phyloP scores from a whole-genome alignment of 2,329 filamentous ascomycete species.

The Gnomoniopsis sp. region DNA sequence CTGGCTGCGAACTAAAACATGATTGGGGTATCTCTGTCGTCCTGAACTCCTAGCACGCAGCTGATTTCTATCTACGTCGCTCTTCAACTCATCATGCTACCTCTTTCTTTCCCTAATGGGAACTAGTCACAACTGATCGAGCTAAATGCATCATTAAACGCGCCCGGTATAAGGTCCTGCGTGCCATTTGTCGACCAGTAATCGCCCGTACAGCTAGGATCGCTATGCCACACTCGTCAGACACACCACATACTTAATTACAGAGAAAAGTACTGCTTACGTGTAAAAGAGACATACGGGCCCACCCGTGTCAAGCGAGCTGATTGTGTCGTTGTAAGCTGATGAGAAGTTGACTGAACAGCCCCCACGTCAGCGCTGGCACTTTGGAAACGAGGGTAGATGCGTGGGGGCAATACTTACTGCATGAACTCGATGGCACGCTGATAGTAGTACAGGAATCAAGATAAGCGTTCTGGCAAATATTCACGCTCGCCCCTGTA shows the following conservation, averaged over 20 bases:
- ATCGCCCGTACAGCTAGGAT: background rate
- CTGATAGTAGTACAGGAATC: constrained; percentile 1
- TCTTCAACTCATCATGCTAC: no score
- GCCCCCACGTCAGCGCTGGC: background rate
- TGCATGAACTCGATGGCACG: constrained; percentile 6
- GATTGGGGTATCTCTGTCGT: no score
- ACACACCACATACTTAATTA: no score
- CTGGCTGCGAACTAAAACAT: no score
- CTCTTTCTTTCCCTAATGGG: no score
- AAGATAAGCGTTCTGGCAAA: constrained; percentile 10
- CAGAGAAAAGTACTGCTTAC: background rate
- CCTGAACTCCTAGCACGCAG: no score
- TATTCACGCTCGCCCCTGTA: constrained; percentile 1
- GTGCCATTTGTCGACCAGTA: constrained; percentile 2
- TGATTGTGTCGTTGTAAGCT: constrained; percentile 1
- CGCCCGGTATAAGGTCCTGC: constrained; percentile 5
- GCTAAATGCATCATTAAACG: constrained; percentile 4
- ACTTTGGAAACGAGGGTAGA: background rate
- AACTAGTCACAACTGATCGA: constrained; percentile 1
- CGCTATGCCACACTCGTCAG: background rate
- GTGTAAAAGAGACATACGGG: constrained; percentile 4
- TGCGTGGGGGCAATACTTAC: background rate
- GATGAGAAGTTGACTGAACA: constrained; percentile 3
- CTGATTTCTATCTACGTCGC: no score
- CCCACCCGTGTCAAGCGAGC: constrained; percentile 6